Evolutionary conservation across 2,329 filamentous ascomycete genomes (phyloP).

Genomic region (Cladosporium sp.): DNA sequence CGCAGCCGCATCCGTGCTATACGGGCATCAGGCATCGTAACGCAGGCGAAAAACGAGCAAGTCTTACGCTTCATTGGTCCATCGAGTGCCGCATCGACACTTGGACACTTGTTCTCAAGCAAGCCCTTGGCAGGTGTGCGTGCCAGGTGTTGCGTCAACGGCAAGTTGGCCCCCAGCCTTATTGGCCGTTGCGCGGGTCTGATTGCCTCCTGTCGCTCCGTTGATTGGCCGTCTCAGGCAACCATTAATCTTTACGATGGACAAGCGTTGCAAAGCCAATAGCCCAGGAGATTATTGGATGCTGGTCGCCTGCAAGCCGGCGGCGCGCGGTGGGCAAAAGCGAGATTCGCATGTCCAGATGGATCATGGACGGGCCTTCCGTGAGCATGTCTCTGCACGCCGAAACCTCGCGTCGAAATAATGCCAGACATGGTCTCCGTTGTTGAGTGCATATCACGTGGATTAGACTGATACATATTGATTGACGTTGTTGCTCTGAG

Average conservation of each 20-base stretch:
- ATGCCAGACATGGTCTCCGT: neutral
- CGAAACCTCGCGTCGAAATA: slow-evolving; percentile 4
- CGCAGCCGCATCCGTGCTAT: slow-evolving; percentile 11
- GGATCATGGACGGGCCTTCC: neutral
- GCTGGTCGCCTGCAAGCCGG: slow-evolving; percentile 10
- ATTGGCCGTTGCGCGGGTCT: slow-evolving; percentile 15
- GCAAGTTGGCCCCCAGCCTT: slow-evolving; percentile 13
- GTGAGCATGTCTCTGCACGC: slow-evolving; percentile 5
- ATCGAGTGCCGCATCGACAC: slow-evolving; percentile 2
- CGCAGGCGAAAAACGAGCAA: slow-evolving; percentile 16
- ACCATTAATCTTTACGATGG: slow-evolving; percentile 16
- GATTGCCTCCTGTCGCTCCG: neutral
- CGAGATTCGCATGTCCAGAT: slow-evolving; percentile 4
- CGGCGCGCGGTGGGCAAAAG: slow-evolving; percentile 4
- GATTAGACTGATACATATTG: slow-evolving; percentile 4
- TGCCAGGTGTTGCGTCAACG: slow-evolving; percentile 16
- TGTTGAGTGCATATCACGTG: neutral
- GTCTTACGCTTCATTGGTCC: slow-evolving; percentile 9
- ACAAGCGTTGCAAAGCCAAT: slow-evolving; percentile 18
- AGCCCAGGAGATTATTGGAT: slow-evolving; percentile 17
- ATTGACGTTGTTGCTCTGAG: neutral
- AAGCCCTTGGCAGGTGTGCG: slow-evolving; percentile 10
- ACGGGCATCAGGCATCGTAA: neutral
- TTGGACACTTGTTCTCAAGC: slow-evolving; percentile 10
- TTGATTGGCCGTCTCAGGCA: slow-evolving; percentile 8